Conservation (phyloP, 805 yeast genomes). For the Blastobotrys americana region DNA sequence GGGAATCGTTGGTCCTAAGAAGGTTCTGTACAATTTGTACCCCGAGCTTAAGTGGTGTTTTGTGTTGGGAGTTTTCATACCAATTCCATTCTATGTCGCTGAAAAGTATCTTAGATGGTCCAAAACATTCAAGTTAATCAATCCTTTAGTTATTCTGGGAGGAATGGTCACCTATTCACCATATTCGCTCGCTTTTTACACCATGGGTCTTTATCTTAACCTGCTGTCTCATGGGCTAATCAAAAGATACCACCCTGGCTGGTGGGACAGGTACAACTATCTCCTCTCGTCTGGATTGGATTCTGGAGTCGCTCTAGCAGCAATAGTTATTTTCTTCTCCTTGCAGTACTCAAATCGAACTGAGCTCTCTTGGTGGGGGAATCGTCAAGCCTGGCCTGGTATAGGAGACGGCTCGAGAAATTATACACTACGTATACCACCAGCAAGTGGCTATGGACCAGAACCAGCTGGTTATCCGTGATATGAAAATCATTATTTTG, state of each 20-base stretch:
- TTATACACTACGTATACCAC: slow-evolving; percentile 8
- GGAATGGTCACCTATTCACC: neutral
- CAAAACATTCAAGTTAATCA: neutral
- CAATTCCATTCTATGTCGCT: slow-evolving; percentile 9
- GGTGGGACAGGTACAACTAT: slow-evolving; percentile 51
- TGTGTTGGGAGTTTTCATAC: slow-evolving; percentile 15
- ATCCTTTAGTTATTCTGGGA: neutral
- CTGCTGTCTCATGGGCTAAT: slow-evolving; percentile 40
- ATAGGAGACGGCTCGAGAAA: slow-evolving; percentile 5
- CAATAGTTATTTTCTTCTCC: slow-evolving; percentile 31
- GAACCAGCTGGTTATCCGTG: slow-evolving; percentile 1
- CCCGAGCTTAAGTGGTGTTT: slow-evolving; percentile 21
- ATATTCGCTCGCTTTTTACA: slow-evolving; percentile 32
- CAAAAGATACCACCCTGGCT: slow-evolving; percentile 36
- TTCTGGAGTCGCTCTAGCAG: slow-evolving; percentile 38
- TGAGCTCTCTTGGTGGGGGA: slow-evolving; percentile 28
- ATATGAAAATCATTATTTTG: too few relatives aligned
- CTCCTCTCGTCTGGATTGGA: slow-evolving; percentile 42
- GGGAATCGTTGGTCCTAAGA: slow-evolving; percentile 44
- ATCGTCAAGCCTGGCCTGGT: slow-evolving; percentile 17
- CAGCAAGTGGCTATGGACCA: slow-evolving; percentile 17
- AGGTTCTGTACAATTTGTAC: slow-evolving; percentile 33
- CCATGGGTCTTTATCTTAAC: slow-evolving; percentile 37
- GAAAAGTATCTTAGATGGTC: neutral
- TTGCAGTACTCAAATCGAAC: slow-evolving; percentile 30